Conservation (phyloP, 768 basidiomycete genomes). For the Mycena galericulata region DNA sequence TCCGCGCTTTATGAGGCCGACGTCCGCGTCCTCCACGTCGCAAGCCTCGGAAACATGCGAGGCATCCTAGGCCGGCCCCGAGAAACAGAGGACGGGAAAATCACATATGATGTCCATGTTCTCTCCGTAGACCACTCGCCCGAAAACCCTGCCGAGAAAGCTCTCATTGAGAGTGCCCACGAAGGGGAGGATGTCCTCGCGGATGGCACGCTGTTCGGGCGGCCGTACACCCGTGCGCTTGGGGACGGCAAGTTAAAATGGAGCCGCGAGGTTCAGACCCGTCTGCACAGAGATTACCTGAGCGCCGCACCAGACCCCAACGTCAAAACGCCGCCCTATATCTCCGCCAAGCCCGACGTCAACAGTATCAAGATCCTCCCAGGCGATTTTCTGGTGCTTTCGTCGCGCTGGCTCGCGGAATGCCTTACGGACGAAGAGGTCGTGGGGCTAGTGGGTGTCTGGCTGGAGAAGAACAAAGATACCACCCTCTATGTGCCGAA, state of each 20-base stretch:
- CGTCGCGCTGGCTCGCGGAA: constrained; percentile 66
- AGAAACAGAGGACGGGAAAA: constrained; percentile 37
- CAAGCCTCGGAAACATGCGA: constrained; percentile 55
- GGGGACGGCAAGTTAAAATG: constrained; percentile 60
- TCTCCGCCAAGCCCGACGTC: constrained; percentile 65
- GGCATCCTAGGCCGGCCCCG: constrained; percentile 54
- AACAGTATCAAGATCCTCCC: constrained; percentile 55
- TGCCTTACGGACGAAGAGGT: constrained; percentile 65
- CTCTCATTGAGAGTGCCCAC: constrained; percentile 46
- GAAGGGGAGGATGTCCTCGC: constrained; percentile 44
- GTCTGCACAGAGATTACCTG: constrained; percentile 50
- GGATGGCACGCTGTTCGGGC: constrained; percentile 46
- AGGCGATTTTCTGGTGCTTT: constrained; percentile 67
- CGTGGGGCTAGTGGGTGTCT: constrained; percentile 64
- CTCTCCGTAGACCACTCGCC: constrained; percentile 55
- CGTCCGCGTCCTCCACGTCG: constrained; percentile 49
- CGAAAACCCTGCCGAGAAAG: constrained; percentile 46
- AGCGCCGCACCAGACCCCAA: constrained; percentile 44
- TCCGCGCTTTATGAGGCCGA: constrained; percentile 52
- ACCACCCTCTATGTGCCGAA: background rate
- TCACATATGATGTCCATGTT: constrained; percentile 51
- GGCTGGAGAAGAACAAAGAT: constrained; percentile 48
- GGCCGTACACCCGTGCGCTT: constrained; percentile 53
- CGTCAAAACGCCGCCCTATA: constrained; percentile 58
- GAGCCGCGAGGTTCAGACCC: constrained; percentile 50